Evolutionary conservation across 441 rosid genomes (phyloP), one percentile per base, ranked within the genome.

Genomic region (Adansonia grandidieri): DNA sequence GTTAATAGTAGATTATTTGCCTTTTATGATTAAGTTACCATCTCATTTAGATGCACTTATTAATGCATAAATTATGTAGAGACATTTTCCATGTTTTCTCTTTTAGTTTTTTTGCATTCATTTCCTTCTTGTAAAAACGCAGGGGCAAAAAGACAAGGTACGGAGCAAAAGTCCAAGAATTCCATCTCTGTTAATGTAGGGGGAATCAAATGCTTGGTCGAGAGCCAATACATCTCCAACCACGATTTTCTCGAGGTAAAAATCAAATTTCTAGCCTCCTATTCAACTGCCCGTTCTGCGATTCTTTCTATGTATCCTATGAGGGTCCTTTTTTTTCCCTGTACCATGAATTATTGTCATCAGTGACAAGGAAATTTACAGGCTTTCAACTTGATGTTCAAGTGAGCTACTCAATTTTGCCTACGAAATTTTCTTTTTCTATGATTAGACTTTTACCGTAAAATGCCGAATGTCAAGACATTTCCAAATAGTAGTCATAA

Each of bases 161-260:
- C 87, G 45, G 48, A 54, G 5, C 67, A 5, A 54, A 77, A 77
- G 45, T 73, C 82, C 47, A 87, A 76, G 80, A 79, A 51, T 81
- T 83, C 84, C 7, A 75, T 96, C 7, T 71, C 87, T n/a, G 97
- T 92, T 14, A 82, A 82, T 24, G 87, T 93, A 1, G 92, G 92
- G 58, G 93, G 96, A 44, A 81, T 85, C 80, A 85, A 84, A 68
- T 91, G 91, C 67, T 42, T 78, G 57, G 93, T 96, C 13, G 94
- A 88, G 82, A 87, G 88, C 84, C 96, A 80, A 82, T 91, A 86
- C 82, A 85, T 96, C 79, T 96, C 99, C 69, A 96, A 94, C 88
- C 91, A 91, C 0, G 90, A 92, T 74, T 96, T 96, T 83, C 91
- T 87, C 13, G 91, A 89, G 98, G 99, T 93, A 85, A 77, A n/a